phyloP scores from a whole-genome alignment of 306 rosid species.

The Crataegus laevigata region DNA sequence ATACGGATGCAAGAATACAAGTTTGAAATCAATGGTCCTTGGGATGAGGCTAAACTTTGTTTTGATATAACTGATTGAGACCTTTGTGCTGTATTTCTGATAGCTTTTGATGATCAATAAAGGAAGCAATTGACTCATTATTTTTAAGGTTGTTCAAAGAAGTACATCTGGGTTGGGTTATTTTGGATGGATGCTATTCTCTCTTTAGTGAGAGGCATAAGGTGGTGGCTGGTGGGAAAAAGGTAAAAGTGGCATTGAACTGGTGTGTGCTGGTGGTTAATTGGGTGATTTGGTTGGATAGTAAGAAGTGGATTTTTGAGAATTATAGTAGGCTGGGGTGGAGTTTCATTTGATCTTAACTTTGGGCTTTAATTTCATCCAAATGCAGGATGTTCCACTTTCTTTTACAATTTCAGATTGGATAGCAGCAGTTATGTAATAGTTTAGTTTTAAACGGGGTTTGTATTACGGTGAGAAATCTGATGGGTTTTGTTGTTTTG shows the following conservation, averaged over 20 bases:
- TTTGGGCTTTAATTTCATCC: neutral
- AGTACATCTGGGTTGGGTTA: neutral
- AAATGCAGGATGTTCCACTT: neutral
- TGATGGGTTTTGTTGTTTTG: neutral
- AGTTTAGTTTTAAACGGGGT: neutral
- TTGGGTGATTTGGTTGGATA: neutral
- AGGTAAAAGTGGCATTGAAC: neutral
- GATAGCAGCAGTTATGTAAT: neutral
- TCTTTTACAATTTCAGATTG: neutral
- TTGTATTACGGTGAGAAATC: neutral
- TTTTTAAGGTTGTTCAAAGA: neutral
- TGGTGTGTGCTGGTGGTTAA: neutral
- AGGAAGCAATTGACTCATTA: neutral
- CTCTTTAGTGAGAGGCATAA: neutral
- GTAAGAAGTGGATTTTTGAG: neutral
- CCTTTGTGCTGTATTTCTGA: neutral
- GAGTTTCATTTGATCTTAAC: neutral
- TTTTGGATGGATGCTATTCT: neutral
- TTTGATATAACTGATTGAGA: constrained; percentile 73
- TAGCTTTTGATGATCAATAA: neutral
- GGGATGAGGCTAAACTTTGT: constrained; percentile 98
- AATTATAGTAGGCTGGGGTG: neutral
- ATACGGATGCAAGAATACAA: constrained; percentile 79
- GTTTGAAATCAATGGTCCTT: constrained; percentile 90
- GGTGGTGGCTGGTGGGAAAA: neutral